Conservation (phyloP, 441 rosid species). For the Populus tomentosa region DNA sequence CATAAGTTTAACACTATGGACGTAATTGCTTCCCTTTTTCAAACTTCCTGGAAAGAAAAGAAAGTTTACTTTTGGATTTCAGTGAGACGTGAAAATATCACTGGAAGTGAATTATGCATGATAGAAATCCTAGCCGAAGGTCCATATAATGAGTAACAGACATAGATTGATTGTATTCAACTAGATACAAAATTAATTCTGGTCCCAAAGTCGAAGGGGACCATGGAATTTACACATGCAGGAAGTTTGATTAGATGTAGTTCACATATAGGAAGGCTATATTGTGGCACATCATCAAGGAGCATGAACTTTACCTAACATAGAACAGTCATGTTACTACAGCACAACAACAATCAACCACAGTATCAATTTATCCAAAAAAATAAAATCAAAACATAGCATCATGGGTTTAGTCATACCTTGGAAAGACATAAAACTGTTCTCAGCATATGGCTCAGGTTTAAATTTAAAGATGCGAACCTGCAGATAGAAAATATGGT, state of each 20-base stretch:
- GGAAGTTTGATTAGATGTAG: background rate
- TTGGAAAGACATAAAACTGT: slow-evolving; percentile 57
- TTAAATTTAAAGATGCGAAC: slow-evolving; percentile 75
- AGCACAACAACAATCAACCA: background rate
- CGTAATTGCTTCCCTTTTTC: slow-evolving; percentile 65
- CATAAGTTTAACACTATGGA: slow-evolving; percentile 57
- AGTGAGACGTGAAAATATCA: background rate
- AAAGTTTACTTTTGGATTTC: background rate
- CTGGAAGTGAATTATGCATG: background rate
- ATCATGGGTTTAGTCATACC: slow-evolving; percentile 30
- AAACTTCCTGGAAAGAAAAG: slow-evolving; percentile 49
- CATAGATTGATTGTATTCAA: background rate
- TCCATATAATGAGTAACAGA: background rate
- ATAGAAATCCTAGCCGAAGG: background rate
- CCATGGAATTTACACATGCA: background rate
- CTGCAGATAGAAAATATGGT: slow-evolving; percentile 30
- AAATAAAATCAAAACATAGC: background rate
- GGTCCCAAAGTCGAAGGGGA: background rate
- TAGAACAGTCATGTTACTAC: background rate
- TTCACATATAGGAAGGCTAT: background rate
- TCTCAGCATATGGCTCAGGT: slow-evolving; percentile 71
- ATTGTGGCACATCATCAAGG: background rate
- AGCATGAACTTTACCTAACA: background rate
- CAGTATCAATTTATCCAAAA: background rate
- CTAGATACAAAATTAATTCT: background rate